phyloP scores from a whole-genome alignment of 768 basidiomycete species.

The Suillus bovinus region DNA sequence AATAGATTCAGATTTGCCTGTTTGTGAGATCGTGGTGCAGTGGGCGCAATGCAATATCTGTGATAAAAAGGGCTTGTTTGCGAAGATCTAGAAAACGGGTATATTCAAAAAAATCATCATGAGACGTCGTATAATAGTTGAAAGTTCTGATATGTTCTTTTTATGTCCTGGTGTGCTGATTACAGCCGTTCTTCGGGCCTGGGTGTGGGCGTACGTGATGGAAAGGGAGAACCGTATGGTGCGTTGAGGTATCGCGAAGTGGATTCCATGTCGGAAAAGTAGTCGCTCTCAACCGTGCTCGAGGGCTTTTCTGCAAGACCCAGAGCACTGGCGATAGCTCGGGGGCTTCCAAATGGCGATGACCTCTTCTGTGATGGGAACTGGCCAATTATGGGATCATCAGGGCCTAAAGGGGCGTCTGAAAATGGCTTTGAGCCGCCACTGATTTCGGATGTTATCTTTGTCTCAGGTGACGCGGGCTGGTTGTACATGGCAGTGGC shows the following conservation, averaged over 20 bases:
- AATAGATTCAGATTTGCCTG: constrained; percentile 35
- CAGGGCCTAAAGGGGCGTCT: constrained; percentile 45
- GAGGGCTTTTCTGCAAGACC: constrained; percentile 36
- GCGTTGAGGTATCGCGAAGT: constrained; percentile 49
- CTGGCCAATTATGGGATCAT: constrained; percentile 62
- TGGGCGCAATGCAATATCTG: constrained; percentile 34
- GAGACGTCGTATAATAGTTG: constrained; percentile 34
- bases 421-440: constrained; percentile 39
- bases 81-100: constrained; percentile 34
- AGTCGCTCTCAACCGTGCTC: constrained; percentile 27
- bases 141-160: constrained; percentile 17
- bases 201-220: constrained; percentile 50
- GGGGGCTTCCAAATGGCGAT: constrained; percentile 51
- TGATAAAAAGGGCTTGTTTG: constrained; percentile 30
- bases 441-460: constrained; percentile 27
- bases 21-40: constrained; percentile 21
- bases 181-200: constrained; percentile 34
- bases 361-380: constrained; percentile 46
- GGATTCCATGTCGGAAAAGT: constrained; percentile 42
- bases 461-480: constrained; percentile 44
- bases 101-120: constrained; percentile 36
- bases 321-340: constrained; percentile 50
- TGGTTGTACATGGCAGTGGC: constrained; percentile 97
- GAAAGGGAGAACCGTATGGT: constrained; percentile 51
- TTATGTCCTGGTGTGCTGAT: constrained; percentile 18